phyloP scores from a whole-genome alignment of 1,139 yeast genomes.

The Pichia sp. region DNA sequence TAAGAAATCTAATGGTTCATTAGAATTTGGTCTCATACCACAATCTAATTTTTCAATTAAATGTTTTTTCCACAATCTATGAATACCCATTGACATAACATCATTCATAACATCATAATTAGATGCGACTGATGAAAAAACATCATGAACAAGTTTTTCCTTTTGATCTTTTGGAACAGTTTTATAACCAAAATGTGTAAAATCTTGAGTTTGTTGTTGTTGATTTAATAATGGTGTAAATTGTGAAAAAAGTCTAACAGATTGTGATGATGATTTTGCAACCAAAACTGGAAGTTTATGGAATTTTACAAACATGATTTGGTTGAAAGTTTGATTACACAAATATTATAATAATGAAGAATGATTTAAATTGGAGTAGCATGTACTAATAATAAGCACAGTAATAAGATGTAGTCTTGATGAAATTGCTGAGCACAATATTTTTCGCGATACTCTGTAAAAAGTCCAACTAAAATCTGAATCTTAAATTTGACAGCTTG shows the following conservation, averaged over 20 bases:
- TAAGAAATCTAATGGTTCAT: slow-evolving; percentile 71
- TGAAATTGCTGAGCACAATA: no score
- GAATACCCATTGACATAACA: slow-evolving; percentile 94
- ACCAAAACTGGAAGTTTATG: no score
- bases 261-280: background rate
- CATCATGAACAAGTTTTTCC: slow-evolving; percentile 81
- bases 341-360: no score
- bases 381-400: no score
- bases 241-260: background rate
- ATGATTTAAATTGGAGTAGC: no score
- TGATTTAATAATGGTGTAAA: background rate
- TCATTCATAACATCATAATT: slow-evolving; percentile 96
- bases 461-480: no score
- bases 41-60: slow-evolving; percentile 85
- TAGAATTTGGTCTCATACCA: slow-evolving; percentile 79
- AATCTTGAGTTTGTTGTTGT: slow-evolving; percentile 10
- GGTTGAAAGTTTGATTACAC: no score
- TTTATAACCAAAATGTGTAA: slow-evolving; percentile 87
- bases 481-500: no score
- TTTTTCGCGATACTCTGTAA: no score
- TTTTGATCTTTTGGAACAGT: slow-evolving; percentile 78
- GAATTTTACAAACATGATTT: no score
- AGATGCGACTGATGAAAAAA: slow-evolving; percentile 90
- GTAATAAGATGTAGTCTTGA: no score
- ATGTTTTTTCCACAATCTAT: slow-evolving; percentile 91